Percentiles rank a stretch among this genome's conserved stretches.
phyloP scores from a whole-genome alignment of 2,329 filamentous ascomycete genomes.

The Fusarium sp. region DNA sequence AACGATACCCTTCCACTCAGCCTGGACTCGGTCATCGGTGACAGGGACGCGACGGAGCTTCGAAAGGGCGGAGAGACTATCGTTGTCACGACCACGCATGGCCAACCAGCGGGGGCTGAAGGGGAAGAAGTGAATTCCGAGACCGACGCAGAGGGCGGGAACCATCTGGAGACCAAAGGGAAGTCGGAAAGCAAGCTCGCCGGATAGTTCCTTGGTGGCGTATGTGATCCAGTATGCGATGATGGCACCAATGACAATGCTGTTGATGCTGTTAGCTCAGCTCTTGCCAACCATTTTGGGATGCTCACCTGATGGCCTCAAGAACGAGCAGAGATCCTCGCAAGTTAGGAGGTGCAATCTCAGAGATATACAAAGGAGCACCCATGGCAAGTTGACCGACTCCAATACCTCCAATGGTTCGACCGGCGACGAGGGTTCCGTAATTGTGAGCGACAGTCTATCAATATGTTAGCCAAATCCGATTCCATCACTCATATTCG shows the following conservation, averaged over 20 bases:
- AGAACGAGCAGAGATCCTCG: background rate
- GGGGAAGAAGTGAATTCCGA: slow-evolving; percentile 57
- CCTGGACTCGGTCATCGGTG: slow-evolving; percentile 54
- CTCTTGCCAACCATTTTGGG: rapidly evolving
- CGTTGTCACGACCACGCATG: slow-evolving; percentile 50
- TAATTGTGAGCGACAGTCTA: background rate
- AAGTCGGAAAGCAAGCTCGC: slow-evolving; percentile 56
- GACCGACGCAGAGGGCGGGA: slow-evolving; percentile 38
- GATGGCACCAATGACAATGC: slow-evolving; percentile 51
- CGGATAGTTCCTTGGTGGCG: slow-evolving; percentile 55
- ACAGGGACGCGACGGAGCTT: slow-evolving; percentile 54
- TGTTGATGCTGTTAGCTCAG: background rate
- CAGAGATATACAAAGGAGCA: background rate
- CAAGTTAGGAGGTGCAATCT: background rate
- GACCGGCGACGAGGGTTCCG: background rate
- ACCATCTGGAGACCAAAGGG: slow-evolving; percentile 57
- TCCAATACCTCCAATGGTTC: background rate
- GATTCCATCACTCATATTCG: background rate
- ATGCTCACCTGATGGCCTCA: background rate
- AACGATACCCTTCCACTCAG: slow-evolving; percentile 61
- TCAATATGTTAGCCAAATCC: background rate
- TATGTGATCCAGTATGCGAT: slow-evolving; percentile 66
- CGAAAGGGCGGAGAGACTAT: slow-evolving; percentile 50
- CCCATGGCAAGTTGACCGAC: background rate
- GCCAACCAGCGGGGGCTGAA: slow-evolving; percentile 59